phyloP scores from a whole-genome alignment of 805 yeast species.

The Wickerhamiella allomyrinae region DNA sequence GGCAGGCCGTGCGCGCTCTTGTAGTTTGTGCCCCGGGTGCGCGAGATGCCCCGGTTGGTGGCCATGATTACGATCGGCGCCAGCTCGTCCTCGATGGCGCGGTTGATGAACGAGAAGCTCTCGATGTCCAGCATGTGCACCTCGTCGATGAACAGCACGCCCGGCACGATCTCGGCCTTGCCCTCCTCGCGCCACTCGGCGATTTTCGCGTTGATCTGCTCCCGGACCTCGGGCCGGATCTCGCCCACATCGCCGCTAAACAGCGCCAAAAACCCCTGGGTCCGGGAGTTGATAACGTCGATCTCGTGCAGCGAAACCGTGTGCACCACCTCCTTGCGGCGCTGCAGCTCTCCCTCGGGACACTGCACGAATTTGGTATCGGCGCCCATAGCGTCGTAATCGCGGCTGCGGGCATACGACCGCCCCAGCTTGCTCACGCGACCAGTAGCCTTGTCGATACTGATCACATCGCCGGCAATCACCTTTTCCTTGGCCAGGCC shows the following conservation, averaged over 20 bases:
- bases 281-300: conserved; percentile 92
- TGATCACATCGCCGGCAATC: conserved; percentile 90
- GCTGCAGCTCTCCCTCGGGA: conserved; percentile 97
- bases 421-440: conserved; percentile 89
- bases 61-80: conserved; percentile 98
- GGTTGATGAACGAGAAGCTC: conserved; percentile 84
- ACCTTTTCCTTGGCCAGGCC: conserved; percentile 89
- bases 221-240: conserved; percentile 87
- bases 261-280: conserved; percentile 92
- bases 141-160: conserved; percentile 94
- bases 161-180: conserved; percentile 91
- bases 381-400: conserved; percentile 97
- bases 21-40: conserved; percentile 83
- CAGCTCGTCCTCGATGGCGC: conserved; percentile 92
- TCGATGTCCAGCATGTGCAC: conserved; percentile 98
- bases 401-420: conserved; percentile 90
- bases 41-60: conserved; percentile 89
- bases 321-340: conserved; percentile 88
- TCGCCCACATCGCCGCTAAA: conserved; percentile 97
- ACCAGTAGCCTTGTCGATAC: conserved; percentile 91
- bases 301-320: conserved; percentile 96
- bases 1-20: conserved; percentile 98
- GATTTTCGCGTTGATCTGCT: conserved; percentile 90
- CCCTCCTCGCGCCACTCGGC: conserved; percentile 99
- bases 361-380: conserved; percentile 95